phyloP scores from a whole-genome alignment of 306 rosid genomes.

The Chamaecrista fasciculata region DNA sequence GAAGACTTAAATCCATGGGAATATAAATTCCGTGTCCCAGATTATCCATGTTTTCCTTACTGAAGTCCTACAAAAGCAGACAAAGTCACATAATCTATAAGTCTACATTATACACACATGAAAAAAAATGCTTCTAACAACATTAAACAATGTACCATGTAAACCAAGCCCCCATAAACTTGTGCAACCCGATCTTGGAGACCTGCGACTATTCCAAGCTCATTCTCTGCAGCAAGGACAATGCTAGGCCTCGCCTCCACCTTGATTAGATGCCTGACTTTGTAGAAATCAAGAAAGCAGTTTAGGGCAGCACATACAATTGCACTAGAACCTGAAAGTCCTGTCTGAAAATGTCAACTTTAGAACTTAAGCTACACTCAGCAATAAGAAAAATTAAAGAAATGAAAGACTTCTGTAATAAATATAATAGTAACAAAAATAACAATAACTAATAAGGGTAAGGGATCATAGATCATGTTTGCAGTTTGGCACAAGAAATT shows the following conservation, averaged over 20 bases:
- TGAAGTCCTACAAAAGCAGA: constrained; percentile 61
- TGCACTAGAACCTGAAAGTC: constrained; percentile 96
- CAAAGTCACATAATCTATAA: neutral
- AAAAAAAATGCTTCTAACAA: neutral
- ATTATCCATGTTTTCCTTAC: constrained; percentile 68
- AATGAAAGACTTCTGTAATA: neutral
- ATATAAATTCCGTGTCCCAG: constrained; percentile 70
- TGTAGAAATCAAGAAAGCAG: constrained; percentile 84
- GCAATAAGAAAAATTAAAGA: neutral
- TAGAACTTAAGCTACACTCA: constrained; percentile 15
- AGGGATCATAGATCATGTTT: neutral
- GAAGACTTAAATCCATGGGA: constrained; percentile 77
- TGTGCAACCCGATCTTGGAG: constrained; percentile 96
- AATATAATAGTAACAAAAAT: neutral
- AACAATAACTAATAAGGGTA: neutral
- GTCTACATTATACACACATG: neutral
- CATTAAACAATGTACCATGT: constrained; percentile 56
- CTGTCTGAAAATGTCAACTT: constrained; percentile 61
- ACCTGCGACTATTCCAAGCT: constrained; percentile 95
- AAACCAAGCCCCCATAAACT: constrained; percentile 82
- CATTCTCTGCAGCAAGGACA: constrained; percentile 73
- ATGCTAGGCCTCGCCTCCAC: constrained; percentile 78
- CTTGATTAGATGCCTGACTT: constrained; percentile 60
- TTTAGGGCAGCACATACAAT: constrained; percentile 82
- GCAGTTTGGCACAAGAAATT: neutral